Conservation (phyloP, 2,329 filamentous ascomycete genomes). For the Ceratocystis smalleyi region DNA sequence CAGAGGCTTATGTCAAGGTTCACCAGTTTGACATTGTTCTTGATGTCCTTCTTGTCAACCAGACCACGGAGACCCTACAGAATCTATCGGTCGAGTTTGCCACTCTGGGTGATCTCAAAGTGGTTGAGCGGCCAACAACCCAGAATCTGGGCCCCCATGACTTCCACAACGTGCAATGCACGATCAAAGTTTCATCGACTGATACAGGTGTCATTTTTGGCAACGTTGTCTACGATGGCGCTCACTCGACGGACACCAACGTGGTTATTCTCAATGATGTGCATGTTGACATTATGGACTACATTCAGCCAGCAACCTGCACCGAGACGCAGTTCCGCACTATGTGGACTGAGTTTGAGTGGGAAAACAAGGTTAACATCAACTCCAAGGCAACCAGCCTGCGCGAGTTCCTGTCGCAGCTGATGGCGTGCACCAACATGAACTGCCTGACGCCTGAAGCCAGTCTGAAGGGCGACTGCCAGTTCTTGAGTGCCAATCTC, state of each 20-base stretch:
- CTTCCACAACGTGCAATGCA: constrained; percentile 96
- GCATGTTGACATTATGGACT: constrained; percentile 99
- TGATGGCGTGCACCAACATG: constrained; percentile 99
- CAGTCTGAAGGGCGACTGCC: constrained; percentile 90
- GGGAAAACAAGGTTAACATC: constrained; percentile 99
- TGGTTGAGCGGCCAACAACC: constrained; percentile 88
- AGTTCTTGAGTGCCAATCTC: constrained; percentile 91
- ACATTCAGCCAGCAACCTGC: constrained; percentile 93
- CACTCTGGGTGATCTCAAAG: constrained; percentile 93
- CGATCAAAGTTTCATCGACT: constrained; percentile 95
- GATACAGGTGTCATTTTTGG: constrained; percentile 98
- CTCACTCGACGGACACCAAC: constrained; percentile 81
- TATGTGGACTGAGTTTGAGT: constrained; percentile 99
- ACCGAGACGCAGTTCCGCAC: constrained; percentile 96
- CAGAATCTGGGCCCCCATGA: constrained; percentile 92
- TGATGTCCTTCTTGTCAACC: constrained; percentile 91
- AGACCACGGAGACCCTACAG: constrained; percentile 89
- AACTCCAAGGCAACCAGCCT: constrained; percentile 90
- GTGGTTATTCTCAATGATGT: constrained; percentile 97
- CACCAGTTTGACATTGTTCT: constrained; percentile 98
- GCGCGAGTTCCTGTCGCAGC: constrained; percentile 77
- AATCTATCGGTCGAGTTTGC: constrained; percentile 97
- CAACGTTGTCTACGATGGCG: constrained; percentile 93
- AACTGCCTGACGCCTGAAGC: constrained; percentile 92
- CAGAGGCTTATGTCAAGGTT: constrained; percentile 97